These are phyloP conservation scores for Candida gigantensis DNA, from an alignment of 1,139 yeast genomes.

Conservation along the genomic window DNA sequence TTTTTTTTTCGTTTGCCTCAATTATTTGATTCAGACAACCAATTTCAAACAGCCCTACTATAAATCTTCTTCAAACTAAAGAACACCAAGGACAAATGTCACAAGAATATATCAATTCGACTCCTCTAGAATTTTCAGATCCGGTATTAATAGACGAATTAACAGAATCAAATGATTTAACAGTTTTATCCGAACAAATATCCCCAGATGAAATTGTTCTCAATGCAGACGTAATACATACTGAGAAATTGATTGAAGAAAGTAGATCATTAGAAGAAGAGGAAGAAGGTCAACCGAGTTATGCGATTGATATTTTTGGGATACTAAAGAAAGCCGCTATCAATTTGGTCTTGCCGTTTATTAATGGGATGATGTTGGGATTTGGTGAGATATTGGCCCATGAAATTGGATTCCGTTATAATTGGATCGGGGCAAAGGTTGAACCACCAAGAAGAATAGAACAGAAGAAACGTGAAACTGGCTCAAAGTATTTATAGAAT, in stretches of 20 bases:
- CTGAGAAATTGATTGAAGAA: constrained; percentile 23
- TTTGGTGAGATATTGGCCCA: constrained; percentile 96
- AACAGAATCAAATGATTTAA: constrained; percentile 27
- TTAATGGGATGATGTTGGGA: constrained; percentile 95
- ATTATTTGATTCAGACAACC: too few species aligned
- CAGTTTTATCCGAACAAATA: constrained; percentile 64
- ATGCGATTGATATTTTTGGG: constrained; percentile 28
- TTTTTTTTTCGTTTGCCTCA: too few species aligned
- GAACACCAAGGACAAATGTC: too few species aligned
- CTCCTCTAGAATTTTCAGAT: neutral
- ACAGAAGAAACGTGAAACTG: constrained; percentile 18
- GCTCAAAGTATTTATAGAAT: constrained; percentile 21
- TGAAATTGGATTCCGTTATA: constrained; percentile 79
- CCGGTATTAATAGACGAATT: constrained; percentile 11
- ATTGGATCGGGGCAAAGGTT: constrained; percentile 77
- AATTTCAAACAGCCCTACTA: too few species aligned
- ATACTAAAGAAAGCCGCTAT: constrained; percentile 58
- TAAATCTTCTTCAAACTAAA: too few species aligned
- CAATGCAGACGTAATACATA: constrained; percentile 22
- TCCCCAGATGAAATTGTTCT: constrained; percentile 66
- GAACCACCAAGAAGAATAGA: constrained; percentile 39
- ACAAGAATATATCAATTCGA: constrained; percentile 3
- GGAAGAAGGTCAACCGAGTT: constrained; percentile 12
- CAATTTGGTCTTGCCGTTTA: constrained; percentile 79
- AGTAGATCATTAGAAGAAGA: constrained; percentile 20